phyloP scores from a whole-genome alignment of 106 monocot genomes.

The Apostasia shenzhenica region DNA sequence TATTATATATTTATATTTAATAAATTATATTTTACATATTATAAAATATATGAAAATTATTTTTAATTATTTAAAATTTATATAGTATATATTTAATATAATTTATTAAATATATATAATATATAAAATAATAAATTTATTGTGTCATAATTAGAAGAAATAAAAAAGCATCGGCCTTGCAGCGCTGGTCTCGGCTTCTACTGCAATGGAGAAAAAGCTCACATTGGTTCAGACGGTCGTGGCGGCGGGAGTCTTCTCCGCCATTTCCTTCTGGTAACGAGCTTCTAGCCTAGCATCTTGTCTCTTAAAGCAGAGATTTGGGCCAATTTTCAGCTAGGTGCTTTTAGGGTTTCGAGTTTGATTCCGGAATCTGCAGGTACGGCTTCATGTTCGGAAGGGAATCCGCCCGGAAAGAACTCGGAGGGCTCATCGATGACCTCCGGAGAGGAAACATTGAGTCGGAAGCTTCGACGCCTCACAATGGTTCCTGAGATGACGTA shows the following conservation, averaged over 20 bases:
- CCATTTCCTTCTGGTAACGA: conserved; percentile 78
- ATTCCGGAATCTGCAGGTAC: conserved; percentile 42
- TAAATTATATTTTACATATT: too few relatives aligned
- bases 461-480: conserved; percentile 1
- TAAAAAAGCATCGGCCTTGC: too few relatives aligned
- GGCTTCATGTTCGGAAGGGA: conserved; percentile 99
- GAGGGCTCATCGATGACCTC: conserved; percentile 68
- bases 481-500: neutral
- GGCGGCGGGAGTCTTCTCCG: conserved; percentile 82
- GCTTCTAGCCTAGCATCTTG: neutral
- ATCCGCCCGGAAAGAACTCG: conserved; percentile 85
- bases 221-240: conserved; percentile 65
- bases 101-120: too few relatives aligned
- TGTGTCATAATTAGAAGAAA: too few relatives aligned
- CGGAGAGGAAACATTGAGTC: conserved; percentile 16
- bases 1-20: too few relatives aligned
- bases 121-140: too few relatives aligned
- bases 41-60: too few relatives aligned
- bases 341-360: neutral
- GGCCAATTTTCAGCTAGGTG: conserved; percentile 5
- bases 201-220: conserved; percentile 61
- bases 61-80: too few relatives aligned
- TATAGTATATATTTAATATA: too few relatives aligned
- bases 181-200: too few relatives aligned
- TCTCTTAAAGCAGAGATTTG: neutral